Base-by-base conservation (phyloP, 2,329 filamentous ascomycete species). In the Colletotrichum sp. region DNA sequence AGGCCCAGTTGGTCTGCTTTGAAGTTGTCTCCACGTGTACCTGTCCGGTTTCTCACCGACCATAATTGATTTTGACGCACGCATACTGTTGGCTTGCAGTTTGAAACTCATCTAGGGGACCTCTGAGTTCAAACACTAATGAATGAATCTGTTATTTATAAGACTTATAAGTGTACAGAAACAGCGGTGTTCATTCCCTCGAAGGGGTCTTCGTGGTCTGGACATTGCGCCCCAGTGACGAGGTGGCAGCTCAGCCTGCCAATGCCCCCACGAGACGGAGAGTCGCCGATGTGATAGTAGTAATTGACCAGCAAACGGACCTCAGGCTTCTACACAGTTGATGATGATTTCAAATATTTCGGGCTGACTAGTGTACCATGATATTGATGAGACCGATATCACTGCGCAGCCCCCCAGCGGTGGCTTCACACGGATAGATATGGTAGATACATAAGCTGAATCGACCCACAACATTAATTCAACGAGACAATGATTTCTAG, bases 381-480 rank as follows among this genome's bases (percentile, higher is more conserved):
- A n/a, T n/a, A 44, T 44, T n/a, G 4, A 12, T 12, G 0, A n/a
- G 39, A 44, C 5, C 18, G 5, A 2, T n/a, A n/a, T 44, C 39
- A 10, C 9, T 10, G 16, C 18, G 8, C 9, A 44, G 18, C 10
- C 3, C 18, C 9, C 39, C 18, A 10, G 18, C 18, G 18, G 18
- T n/a, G 18, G 18, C 18, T 6, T 49, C 9, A 49, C 6, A 12
- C 3, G 18, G 5, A n/a, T 12, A n/a, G 9, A 2, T 44, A n/a
- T 10, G 39, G 39, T 44, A 44, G 5, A 44, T 44, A 44, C 5
- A n/a, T n/a, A 8, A n/a, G 0, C 0, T 49, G 39, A 49, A 10
- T 49, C 9, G 1, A n/a, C 6, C 1, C 8, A 49, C 39, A 2
- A n/a, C 8, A 3, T n/a, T 6, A 1, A 12, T 12, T 3, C 3